Evolutionary conservation across 371 early-diverging fungal species (phyloP).

Genomic region (Syncephalastrum contaminatum): DNA sequence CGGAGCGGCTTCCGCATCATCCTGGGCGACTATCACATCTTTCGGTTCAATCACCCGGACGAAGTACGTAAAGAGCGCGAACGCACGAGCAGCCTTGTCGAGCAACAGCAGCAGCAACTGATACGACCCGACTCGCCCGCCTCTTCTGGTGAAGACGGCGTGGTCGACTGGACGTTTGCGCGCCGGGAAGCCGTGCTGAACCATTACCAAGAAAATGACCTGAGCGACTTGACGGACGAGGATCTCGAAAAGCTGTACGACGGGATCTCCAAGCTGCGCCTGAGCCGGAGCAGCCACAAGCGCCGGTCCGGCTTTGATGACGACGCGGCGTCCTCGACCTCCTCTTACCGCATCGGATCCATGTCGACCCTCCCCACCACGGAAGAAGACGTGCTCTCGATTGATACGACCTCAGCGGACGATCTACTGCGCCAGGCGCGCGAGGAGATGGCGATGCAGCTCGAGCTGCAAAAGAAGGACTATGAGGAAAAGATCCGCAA

Average conservation of each 20-base stretch:
- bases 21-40: slow-evolving; percentile 78
- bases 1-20: slow-evolving; percentile 77
- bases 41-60: slow-evolving; percentile 84
- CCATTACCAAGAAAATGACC: slow-evolving; percentile 23
- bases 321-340: slow-evolving; percentile 26
- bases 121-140: slow-evolving; percentile 34
- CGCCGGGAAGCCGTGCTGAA: slow-evolving; percentile 60
- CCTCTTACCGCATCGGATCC: slow-evolving; percentile 1
- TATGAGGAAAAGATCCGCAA: slow-evolving; percentile 39
- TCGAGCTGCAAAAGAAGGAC: slow-evolving; percentile 37
- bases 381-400: neutral
- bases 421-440: slow-evolving; percentile 33
- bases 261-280: slow-evolving; percentile 31
- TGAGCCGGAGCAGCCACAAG: slow-evolving; percentile 36
- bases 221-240: slow-evolving; percentile 37
- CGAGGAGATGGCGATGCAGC: slow-evolving; percentile 38
- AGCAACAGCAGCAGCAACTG: neutral
- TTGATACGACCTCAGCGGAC: slow-evolving; percentile 7
- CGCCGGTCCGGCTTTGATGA: slow-evolving; percentile 41
- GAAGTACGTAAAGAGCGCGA: slow-evolving; percentile 72
- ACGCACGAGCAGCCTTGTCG: slow-evolving; percentile 9
- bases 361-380: slow-evolving; percentile 5
- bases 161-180: slow-evolving; percentile 72
- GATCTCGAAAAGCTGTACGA: slow-evolving; percentile 44
- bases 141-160: slow-evolving; percentile 44